Base-by-base conservation (phyloP, 1,139 yeast species). In the Kodamaea plutei region DNA sequence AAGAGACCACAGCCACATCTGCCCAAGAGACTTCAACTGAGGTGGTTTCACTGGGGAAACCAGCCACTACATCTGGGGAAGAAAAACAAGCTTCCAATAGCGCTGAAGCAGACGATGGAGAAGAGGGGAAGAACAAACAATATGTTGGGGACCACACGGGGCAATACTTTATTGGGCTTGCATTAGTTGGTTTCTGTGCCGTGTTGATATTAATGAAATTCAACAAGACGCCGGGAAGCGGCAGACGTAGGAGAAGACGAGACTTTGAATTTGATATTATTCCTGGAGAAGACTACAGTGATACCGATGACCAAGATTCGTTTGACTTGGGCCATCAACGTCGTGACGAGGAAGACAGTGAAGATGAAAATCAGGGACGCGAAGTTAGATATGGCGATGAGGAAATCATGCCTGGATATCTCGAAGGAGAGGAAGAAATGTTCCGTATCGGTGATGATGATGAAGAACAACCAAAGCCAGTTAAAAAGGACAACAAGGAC, bases 231-330 rank as follows among this genome's bases (percentile, higher is more conserved):
- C 71, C 71, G n/a, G 67, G 68, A 15, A 56, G 64, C 34, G 52
- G 64, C 6, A 66, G 72, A 34, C 61, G 74, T 33, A 71, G 88
- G 57, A 72, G 87, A 58, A 73, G 83, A 39, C 84, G 79, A 35
- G 83, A 81, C 39, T 82, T 76, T 48, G 93, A 83, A 52, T 83
- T 83, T 53, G 93, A 83, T 52, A 80, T 83, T 27, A 82, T 83
- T 30, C 79, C 78, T 11, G 83, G 83, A 1, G 82, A 76, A 46
- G 89, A 82, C 41, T 67, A 69, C 44, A 44, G 47, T 22, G 56
- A 53, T 28, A 47, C 51, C 25, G 43, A 40, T 20, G 45, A 44
- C 25, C 39, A 38, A 11, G 47, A 44, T 25, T 40, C 47, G 24
- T 38, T 46, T 25, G 51, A 45, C 26, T 40, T 44, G 38, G 50